Conservation (phyloP, 2,329 filamentous ascomycete species). For the Paecilomyces sp. region DNA sequence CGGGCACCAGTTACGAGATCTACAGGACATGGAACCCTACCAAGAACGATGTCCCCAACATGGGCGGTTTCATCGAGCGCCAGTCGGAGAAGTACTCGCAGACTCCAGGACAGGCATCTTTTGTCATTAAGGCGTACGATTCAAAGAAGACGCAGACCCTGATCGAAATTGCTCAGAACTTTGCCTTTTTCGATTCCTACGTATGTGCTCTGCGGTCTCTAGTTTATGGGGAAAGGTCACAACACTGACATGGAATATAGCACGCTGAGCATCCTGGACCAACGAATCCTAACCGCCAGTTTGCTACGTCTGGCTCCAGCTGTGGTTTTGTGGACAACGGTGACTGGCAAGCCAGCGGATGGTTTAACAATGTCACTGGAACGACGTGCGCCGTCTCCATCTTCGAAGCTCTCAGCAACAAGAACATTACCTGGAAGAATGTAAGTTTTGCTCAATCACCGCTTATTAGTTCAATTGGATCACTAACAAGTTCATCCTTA, state of each 20-base stretch:
- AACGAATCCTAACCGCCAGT: conserved; percentile 35
- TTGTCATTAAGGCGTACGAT: conserved; percentile 32
- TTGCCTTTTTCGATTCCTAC: conserved; percentile 32
- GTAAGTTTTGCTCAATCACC: conserved; percentile 6
- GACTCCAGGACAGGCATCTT: conserved; percentile 26
- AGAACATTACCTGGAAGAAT: conserved; percentile 32
- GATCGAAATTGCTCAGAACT: conserved; percentile 29
- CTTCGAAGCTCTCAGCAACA: conserved; percentile 29
- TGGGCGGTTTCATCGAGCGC: conserved; percentile 33
- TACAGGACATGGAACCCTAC: conserved; percentile 30
- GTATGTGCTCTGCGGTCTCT: conserved; percentile 8
- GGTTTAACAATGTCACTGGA: conserved; percentile 27
- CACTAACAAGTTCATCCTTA: neutral
- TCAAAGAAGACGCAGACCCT: conserved; percentile 27
- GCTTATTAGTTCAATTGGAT: neutral
- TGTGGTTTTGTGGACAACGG: conserved; percentile 26
- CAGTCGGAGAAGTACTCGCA: conserved; percentile 29
- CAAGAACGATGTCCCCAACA: conserved; percentile 27
- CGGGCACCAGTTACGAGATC: conserved; percentile 27
- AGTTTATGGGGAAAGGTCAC: too few species aligned
- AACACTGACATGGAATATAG: conserved; percentile 6
- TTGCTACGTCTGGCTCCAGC: conserved; percentile 29
- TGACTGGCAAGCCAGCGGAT: conserved; percentile 21
- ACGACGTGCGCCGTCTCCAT: conserved; percentile 28
- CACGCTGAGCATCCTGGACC: conserved; percentile 33